Conservation (phyloP, 2,329 filamentous ascomycete species). For the Sporothrix mexicana region DNA sequence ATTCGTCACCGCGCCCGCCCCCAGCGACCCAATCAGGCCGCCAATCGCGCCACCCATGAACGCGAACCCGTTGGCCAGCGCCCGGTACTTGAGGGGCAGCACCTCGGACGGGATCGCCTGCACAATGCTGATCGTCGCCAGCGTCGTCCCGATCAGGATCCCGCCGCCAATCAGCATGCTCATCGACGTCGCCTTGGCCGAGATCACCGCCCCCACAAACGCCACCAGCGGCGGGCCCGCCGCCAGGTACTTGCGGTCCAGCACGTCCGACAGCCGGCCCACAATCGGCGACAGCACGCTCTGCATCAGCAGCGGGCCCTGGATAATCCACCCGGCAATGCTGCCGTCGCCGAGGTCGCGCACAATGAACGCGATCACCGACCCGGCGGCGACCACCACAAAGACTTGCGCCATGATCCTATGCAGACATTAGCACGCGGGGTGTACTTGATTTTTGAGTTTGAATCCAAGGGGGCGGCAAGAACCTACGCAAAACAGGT, state of each 20-base stretch:
- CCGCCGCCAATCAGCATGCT: constrained; percentile 62
- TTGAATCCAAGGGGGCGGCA: no score
- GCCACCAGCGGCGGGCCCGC: constrained; percentile 59
- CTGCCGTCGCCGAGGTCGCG: constrained; percentile 58
- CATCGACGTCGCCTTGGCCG: constrained; percentile 61
- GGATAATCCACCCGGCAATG: constrained; percentile 61
- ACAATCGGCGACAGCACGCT: constrained; percentile 61
- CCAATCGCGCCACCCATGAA: constrained; percentile 58
- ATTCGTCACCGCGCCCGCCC: constrained; percentile 60
- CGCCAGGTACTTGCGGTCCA: constrained; percentile 61
- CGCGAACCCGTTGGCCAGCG: constrained; percentile 60
- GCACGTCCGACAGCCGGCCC: constrained; percentile 61
- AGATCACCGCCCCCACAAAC: constrained; percentile 59
- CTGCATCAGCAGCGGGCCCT: constrained; percentile 64
- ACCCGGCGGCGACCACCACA: constrained; percentile 61
- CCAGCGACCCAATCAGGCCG: constrained; percentile 56
- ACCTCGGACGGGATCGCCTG: constrained; percentile 63
- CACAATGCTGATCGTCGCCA: constrained; percentile 61
- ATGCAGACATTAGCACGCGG: background rate
- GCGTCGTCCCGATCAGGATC: constrained; percentile 60
- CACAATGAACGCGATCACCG: constrained; percentile 61
- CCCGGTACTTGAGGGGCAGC: constrained; percentile 61
- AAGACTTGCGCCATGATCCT: constrained; percentile 61
- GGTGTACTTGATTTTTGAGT: constrained; percentile 12
- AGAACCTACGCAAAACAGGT: constrained; percentile 56